Evolutionary conservation across 495 filamentous ascomycete species (phyloP), one percentile per base, ranked within the genome.

Genomic region (Trichoderma parareesei): DNA sequence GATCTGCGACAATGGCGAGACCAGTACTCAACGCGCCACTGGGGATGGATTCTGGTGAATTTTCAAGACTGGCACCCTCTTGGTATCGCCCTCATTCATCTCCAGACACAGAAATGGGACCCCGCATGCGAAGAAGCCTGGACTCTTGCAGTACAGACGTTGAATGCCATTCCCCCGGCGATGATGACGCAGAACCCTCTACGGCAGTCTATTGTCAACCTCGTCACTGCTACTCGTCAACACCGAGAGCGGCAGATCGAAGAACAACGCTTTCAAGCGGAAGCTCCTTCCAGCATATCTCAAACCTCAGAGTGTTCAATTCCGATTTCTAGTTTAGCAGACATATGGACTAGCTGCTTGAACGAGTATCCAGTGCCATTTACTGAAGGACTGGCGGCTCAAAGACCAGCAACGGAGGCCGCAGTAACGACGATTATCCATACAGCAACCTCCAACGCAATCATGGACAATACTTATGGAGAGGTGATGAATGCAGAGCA

Each of bases 81-180:
- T 9, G 60, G 60, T 9, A 42, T 62, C 60, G 37, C 42, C 16
- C 60, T 62, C 13, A 41, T 62, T 20, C 60, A 38, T 9, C 38
- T 62, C 35, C 41, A 42, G 16, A 9, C 4, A 42, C 33, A 38
- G 38, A 16, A 35, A 20, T 62, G 60, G 60, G 37, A 42, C 14
- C 20, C 60, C 9, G 41, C 37, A 20, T 62, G 60, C 38, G 60
- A 62, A 42, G 37, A 38, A n/a, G 60, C 60, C 38, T 62, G 60
- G 60, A 62, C 2, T 6, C 4, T 48, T 48, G 44, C 44, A 48
- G 44, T n/a, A 1, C 13, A 48, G 44, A 48, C 44, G 18, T 16
- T 48, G 4, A 48, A 48, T n/a, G 44, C 16, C 13, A 48, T 48
- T 16, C 44, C 44, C 5, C 44, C 44, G 44, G 44, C 44, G 18